phyloP scores from a whole-genome alignment of 176 grass and related monocot species.

The Musa itinerans region DNA sequence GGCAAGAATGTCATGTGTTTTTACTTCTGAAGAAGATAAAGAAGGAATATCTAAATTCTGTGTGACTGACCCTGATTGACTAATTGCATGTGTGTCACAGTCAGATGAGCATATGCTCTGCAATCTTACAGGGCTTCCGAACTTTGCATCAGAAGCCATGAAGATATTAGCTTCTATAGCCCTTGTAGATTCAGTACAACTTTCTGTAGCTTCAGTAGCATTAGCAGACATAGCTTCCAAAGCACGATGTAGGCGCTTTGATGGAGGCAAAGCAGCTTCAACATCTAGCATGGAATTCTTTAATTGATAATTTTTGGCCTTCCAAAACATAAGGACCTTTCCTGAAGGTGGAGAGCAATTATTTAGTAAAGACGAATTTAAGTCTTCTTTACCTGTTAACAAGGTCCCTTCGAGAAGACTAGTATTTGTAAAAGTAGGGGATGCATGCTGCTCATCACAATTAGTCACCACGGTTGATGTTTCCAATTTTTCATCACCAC shows the following conservation, averaged over 20 bases:
- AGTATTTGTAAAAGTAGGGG: slow-evolving; percentile 24
- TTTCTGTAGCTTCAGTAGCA: slow-evolving; percentile 45
- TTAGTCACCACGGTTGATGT: slow-evolving; percentile 19
- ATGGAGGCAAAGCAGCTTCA: slow-evolving; percentile 96
- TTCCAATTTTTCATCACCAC: slow-evolving; percentile 25
- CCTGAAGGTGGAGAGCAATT: slow-evolving; percentile 12
- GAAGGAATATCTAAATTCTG: slow-evolving; percentile 20
- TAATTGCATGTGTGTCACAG: slow-evolving; percentile 12
- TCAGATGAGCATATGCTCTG: slow-evolving; percentile 19
- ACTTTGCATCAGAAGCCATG: slow-evolving; percentile 21
- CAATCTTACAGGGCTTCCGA: slow-evolving; percentile 25
- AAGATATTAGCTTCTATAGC: slow-evolving; percentile 27
- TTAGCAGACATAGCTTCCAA: slow-evolving; percentile 98
- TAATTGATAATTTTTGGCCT: slow-evolving; percentile 25
- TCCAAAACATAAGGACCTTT: slow-evolving; percentile 28
- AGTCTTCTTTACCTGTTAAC: slow-evolving; percentile 19
- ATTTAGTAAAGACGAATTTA: slow-evolving; percentile 28
- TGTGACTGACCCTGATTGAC: not conserved
- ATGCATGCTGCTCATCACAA: slow-evolving; percentile 15
- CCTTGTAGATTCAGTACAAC: slow-evolving; percentile 29
- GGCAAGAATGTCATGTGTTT: slow-evolving; percentile 12
- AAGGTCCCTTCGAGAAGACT: slow-evolving; percentile 6
- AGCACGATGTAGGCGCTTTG: slow-evolving; percentile 91
- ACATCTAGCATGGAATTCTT: slow-evolving; percentile 42
- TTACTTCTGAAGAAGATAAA: slow-evolving; percentile 27